Percentiles rank a stretch among this genome's conserved stretches.
Conservation (phyloP, 129 eudicot genomes). For the Apium graveolens region DNA sequence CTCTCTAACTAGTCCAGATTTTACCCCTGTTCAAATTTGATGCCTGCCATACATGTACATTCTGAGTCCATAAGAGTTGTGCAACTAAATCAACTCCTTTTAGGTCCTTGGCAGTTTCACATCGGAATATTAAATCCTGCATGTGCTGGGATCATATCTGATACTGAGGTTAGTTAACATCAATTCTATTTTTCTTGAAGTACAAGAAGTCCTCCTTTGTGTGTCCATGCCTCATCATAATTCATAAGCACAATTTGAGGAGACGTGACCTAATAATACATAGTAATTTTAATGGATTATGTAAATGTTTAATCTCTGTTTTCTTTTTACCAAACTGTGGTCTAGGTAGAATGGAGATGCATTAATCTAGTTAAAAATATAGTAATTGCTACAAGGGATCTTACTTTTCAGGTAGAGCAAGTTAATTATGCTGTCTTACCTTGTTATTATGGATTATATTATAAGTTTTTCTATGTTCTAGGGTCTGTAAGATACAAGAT, state of each 20-base stretch:
- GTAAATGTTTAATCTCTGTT: too few relatives aligned
- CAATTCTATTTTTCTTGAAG: neutral
- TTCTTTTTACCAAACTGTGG: too few relatives aligned
- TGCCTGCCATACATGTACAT: neutral
- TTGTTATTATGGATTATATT: too few relatives aligned
- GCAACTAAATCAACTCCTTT: neutral
- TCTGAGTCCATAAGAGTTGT: neutral
- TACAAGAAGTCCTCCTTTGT: neutral
- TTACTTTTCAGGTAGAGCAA: too few relatives aligned
- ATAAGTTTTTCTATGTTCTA: too few relatives aligned
- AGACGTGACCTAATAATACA: neutral
- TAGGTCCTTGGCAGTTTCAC: neutral
- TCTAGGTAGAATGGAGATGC: too few relatives aligned
- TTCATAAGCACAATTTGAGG: neutral
- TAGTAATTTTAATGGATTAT: too few relatives aligned
- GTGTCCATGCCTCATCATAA: neutral
- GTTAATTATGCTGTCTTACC: too few relatives aligned
- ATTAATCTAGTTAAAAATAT: too few relatives aligned
- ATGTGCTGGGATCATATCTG: neutral
- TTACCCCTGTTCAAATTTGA: neutral
- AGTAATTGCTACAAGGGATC: too few relatives aligned
- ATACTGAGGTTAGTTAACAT: neutral
- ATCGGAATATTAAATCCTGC: neutral
- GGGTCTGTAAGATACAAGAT: too few relatives aligned
- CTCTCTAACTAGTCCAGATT: neutral